Evolutionary conservation across 129 eudicot genomes (phyloP), one percentile per base, ranked within the genome.

Genomic region (Chrysanthemum makinoi): DNA sequence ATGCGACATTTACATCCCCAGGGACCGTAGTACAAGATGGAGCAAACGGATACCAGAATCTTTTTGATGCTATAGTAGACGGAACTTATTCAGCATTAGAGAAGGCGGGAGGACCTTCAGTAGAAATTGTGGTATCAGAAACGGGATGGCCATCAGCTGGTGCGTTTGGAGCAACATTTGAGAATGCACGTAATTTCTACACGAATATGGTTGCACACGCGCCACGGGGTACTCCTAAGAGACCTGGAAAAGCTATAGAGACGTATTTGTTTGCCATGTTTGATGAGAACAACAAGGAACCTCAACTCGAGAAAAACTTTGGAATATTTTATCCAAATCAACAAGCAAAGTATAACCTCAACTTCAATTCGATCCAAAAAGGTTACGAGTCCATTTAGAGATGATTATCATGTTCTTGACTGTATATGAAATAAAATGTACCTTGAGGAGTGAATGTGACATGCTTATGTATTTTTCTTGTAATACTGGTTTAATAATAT

Each of bases 221-320:
- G 5, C 18, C 66, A 65, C 1, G 15, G 7, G 85, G 85, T 66
- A 81, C 70, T 1, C 85, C 85, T 48, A 81, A 58, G 72, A 81
- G 85, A 65, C 79, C 79, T 0, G 80, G 80, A 35, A 76, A 14
- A 66, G 67, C 81, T 2, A 76, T 81, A 59, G 85, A 81, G 60
- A 75, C 78, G 0, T 81, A 81, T 78, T 58, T 76, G 67, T 81
- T 81, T 17, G 81, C 81, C 35, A 75, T 81, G 81, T 81, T 81
- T 19, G 81, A 81, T 18, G 85, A 81, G 78, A 81, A 81, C 78
- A 72, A 76, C 33, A 81, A 81, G 72, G 72, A 81, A 43, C 85
- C 85, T 30, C 56, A 75, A 55, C 51, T 70, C 16, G 81, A 81
- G 78, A 81, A 81, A 22, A 73, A 76, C 22, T 76, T 81, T 39